Conservation (phyloP, 148 eudicot species). For the Cornus kousa region DNA sequence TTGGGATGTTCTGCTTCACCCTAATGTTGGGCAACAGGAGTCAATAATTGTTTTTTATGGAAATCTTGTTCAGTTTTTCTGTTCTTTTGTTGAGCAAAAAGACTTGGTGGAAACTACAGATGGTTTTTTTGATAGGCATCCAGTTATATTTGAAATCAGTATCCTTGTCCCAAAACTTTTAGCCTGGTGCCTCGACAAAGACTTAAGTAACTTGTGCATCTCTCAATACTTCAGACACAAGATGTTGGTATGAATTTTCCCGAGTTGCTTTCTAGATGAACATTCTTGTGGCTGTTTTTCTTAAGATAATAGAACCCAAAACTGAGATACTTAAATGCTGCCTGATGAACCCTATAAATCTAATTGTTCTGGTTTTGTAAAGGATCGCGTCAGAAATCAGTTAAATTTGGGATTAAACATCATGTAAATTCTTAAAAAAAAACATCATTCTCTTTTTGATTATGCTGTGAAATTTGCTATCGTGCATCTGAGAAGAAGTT, state of each 20-base stretch:
- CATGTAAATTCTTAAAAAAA: no score
- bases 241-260: slow-evolving; percentile 55
- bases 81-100: slow-evolving; percentile 50
- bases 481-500: background rate
- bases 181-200: slow-evolving; percentile 46
- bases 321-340: background rate
- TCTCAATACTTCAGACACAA: slow-evolving; percentile 78
- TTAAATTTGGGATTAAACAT: background rate
- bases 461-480: background rate
- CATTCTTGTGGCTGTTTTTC: background rate
- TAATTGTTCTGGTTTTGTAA: background rate
- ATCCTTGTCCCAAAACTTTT: slow-evolving; percentile 51
- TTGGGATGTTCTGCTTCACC: slow-evolving; percentile 9
- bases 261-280: background rate
- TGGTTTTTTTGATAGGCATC: slow-evolving; percentile 19
- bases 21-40: slow-evolving; percentile 24
- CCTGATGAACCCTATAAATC: background rate
- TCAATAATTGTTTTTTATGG: slow-evolving; percentile 46
- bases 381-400: background rate
- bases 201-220: slow-evolving; percentile 17
- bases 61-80: slow-evolving; percentile 62
- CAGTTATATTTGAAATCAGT: slow-evolving; percentile 33
- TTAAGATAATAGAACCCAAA: background rate
- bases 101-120: slow-evolving; percentile 23
- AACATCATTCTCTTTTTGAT: background rate